Base-by-base conservation (phyloP, 768 basidiomycete species). In the Leccinum longicurvipes region DNA sequence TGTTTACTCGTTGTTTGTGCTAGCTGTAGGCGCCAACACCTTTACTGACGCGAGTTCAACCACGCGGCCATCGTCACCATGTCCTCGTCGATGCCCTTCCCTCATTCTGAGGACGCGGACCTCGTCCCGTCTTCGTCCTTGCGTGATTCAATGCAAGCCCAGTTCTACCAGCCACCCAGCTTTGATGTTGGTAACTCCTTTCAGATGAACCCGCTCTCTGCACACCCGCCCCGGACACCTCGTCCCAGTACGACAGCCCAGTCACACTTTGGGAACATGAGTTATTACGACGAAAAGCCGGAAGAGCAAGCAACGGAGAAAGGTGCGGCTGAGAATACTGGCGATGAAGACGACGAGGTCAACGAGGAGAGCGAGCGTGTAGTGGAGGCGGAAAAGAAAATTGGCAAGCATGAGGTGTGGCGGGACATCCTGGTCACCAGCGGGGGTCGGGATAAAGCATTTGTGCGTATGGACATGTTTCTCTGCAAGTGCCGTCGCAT, bases 361-460 rank as follows among this genome's bases (percentile, higher is more conserved):
- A 79, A 82, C 53, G 79, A 78, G 32, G 79, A 80, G 59, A 74
- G 79, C 53, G 81, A 77, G 47, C 72, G 60, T 4, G 75, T 75
- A 11, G 72, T 76, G 66, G 69, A 66, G 31, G 76, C 76, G 11
- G 78, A 79, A 62, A 69, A 69, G 62, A 79, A 72, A 53, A 76
- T 91, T 24, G 72, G 76, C 28, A 71, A 69, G 42, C 86, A 86
- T 66, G 89, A 91, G 29, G 80, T 93, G 7, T 91, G 87, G 89
- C 78, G 84, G 59, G 91, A 92, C 55, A 82, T 93, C 69, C 74
- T 93, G 51, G 77, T 84, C 63, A 86, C 89, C 27, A 89, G 87
- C 62, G 79, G 82, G 60, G 91, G 91, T 50, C 79, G 91, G 62
- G 91, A 93, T 72, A 93, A 93, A 74, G 83, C 84, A 27, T 86